These are phyloP conservation scores for Cairneyella variabilis DNA, from an alignment of 495 filamentous ascomycete genomes.

Conservation along the genomic window DNA sequence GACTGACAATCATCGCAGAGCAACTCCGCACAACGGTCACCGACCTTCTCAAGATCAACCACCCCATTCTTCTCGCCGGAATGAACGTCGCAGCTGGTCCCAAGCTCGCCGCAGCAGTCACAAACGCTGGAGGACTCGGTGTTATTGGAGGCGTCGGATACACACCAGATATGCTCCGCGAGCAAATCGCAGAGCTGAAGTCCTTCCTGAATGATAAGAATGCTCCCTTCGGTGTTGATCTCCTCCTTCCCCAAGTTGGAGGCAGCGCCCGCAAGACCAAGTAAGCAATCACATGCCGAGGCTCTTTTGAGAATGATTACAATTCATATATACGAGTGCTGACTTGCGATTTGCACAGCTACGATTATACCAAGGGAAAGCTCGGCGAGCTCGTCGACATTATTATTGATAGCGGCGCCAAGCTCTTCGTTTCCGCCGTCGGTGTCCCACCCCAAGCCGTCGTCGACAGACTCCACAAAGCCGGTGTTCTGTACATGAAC, in stretches of 20 bases:
- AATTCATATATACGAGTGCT: conserved; percentile 6
- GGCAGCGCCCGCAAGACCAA: conserved; percentile 93
- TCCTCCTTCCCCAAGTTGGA: conserved; percentile 90
- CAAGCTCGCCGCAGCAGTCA: conserved; percentile 93
- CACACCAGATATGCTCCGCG: conserved; percentile 92
- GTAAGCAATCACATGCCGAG: conserved; percentile 44
- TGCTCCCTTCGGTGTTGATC: conserved; percentile 96
- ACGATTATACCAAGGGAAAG: conserved; percentile 99
- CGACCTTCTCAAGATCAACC: conserved; percentile 95
- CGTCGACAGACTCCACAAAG: conserved; percentile 83
- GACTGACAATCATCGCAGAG: conserved; percentile 51
- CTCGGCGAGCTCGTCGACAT: conserved; percentile 86
- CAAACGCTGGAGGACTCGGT: conserved; percentile 93
- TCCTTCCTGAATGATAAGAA: conserved; percentile 86
- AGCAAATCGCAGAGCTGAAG: conserved; percentile 95
- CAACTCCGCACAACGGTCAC: conserved; percentile 84
- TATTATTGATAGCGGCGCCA: conserved; percentile 85
- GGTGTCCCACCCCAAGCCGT: conserved; percentile 86
- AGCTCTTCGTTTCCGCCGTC: conserved; percentile 94
- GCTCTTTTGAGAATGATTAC: conserved; percentile 20
- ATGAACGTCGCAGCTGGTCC: conserved; percentile 99
- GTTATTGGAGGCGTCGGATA: conserved; percentile 97
- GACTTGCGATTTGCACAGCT: conserved; percentile 50
- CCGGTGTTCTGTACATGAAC: conserved; percentile 96
- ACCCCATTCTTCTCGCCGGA: conserved; percentile 90